A percentile compares a stretch with the other conserved stretches of the same genome.
phyloP scores from a whole-genome alignment of 352 stramenopile genomes.

The Thalassiosira exigua region DNA sequence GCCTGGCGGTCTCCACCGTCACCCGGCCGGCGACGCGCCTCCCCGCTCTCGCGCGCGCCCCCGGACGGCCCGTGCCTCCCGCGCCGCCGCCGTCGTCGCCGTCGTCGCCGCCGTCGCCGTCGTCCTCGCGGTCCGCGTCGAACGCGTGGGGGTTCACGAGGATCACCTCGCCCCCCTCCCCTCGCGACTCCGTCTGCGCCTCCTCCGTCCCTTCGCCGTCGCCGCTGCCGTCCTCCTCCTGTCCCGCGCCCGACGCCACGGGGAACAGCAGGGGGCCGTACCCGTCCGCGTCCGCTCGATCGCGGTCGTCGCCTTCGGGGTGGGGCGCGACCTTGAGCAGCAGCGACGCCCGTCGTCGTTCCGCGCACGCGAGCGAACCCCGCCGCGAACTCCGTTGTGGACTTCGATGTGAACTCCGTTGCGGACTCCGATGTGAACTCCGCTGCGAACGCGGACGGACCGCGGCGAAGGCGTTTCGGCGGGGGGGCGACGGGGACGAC shows the following conservation, averaged over 20 bases:
- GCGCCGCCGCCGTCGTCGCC: slow-evolving; percentile 17
- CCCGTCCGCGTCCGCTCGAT: slow-evolving; percentile 40
- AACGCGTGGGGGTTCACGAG: slow-evolving; percentile 80
- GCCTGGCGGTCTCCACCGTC: slow-evolving; percentile 74
- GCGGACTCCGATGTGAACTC: too few species aligned
- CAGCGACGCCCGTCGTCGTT: slow-evolving; percentile 33
- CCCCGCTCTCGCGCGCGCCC: neutral
- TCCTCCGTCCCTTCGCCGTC: neutral
- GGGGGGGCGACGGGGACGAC: too few species aligned
- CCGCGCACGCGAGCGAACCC: neutral
- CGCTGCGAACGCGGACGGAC: too few species aligned
- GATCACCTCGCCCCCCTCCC: slow-evolving; percentile 7
- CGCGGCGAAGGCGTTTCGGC: too few species aligned
- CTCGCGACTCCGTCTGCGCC: neutral
- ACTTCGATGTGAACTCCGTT: too few species aligned
- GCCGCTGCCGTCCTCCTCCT: neutral
- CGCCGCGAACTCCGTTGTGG: too few species aligned
- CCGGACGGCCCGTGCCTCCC: slow-evolving; percentile 1
- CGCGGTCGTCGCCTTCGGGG: slow-evolving; percentile 19
- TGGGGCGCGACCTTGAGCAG: slow-evolving; percentile 48
- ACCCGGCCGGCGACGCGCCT: slow-evolving; percentile 64
- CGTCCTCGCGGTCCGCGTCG: slow-evolving; percentile 59
- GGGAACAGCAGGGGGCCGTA: slow-evolving; percentile 53
- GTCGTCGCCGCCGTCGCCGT: slow-evolving; percentile 9
- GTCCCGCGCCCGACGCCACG: slow-evolving; percentile 1